phyloP scores from a whole-genome alignment of 2,329 filamentous ascomycete genomes.

The Arthroderma uncinatum region DNA sequence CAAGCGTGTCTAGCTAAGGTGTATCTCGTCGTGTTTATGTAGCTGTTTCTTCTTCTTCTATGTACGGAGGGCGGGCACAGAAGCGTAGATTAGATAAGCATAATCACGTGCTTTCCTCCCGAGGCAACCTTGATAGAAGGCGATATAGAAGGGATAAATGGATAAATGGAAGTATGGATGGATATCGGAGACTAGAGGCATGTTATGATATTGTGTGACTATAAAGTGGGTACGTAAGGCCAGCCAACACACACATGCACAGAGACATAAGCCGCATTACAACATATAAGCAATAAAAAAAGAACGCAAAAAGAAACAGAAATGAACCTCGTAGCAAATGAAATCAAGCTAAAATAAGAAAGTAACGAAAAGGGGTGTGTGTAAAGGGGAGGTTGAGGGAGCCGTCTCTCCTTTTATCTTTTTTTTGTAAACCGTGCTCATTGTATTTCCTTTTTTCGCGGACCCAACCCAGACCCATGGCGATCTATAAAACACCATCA shows the following conservation, averaged over 20 bases:
- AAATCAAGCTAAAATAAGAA: not conserved
- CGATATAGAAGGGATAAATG: not conserved
- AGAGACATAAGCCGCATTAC: slow-evolving; percentile 1
- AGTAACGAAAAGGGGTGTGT: not conserved
- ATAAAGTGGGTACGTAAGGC: not conserved
- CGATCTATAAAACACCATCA: too few species aligned
- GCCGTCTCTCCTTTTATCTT: too few species aligned
- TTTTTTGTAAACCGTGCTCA: too few species aligned
- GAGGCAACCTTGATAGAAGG: too few species aligned
- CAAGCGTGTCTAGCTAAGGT: not conserved
- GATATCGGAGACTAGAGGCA: not conserved
- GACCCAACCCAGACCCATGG: too few species aligned
- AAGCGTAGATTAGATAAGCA: not conserved
- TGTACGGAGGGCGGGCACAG: not conserved
- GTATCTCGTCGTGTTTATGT: not conserved
- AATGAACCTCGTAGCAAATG: slow-evolving; percentile 2
- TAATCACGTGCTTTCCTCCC: not conserved
- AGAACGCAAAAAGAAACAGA: not conserved
- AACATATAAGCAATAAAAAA: not conserved
- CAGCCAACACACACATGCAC: not conserved
- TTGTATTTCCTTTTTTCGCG: too few species aligned
- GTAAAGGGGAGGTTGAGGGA: not conserved
- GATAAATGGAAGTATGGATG: not conserved
- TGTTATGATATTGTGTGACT: not conserved
- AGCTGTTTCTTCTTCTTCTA: not conserved